Base-by-base conservation (phyloP, 345 rosid species). In the Citrus glauca region DNA sequence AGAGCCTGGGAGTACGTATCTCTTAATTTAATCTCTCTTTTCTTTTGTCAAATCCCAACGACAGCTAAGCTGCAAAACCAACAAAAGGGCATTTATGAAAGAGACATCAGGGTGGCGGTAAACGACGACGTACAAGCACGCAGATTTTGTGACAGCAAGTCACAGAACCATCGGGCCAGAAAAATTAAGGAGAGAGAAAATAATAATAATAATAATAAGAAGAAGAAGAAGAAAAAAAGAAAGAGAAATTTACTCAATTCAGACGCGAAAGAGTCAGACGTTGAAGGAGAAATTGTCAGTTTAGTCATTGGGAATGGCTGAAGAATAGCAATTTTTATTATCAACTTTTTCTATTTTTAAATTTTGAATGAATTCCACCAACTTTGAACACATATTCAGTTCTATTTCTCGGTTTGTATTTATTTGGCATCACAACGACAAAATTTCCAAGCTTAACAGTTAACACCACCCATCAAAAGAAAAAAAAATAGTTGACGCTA, bases 301-400 rank as follows among this genome's bases (percentile, higher is more conserved):
- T 81, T 78, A 70, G 81, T 79, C 83, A 83, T 80, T 57, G 87
- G 84, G 78, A 87, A 87, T 69, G 79, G 82, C 81, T 79, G 86
- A 82, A 79, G 79, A 79, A 74, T 70, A 82, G 77, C 62, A 1
- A 22, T 64, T 67, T 13, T 28, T 20, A 53, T 25, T 25, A 9
- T 69, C 37, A 0, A 4, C 6, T 50, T n/a, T 67, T 9, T 22
- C 9, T 16, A 56, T 6, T 17, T 65, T n/a, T 24, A 37, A 11
- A 10, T n/a, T 22, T 7, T 25, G 5, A 53, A 53, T 4, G 7
- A 28, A 65, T 7, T 28, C 7, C 56, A 9, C 13, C 50, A 45
- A 45, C 50, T 45, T 53, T 17, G 19, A 53, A 53, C 22, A 53
- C 57, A 17, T 53, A 4, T 17, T 11, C 50, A 13, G 50, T 11